These are phyloP conservation scores for Pseudocercospora crystallina DNA, from an alignment of 2,329 filamentous ascomycete genomes.

Conservation along the genomic window DNA sequence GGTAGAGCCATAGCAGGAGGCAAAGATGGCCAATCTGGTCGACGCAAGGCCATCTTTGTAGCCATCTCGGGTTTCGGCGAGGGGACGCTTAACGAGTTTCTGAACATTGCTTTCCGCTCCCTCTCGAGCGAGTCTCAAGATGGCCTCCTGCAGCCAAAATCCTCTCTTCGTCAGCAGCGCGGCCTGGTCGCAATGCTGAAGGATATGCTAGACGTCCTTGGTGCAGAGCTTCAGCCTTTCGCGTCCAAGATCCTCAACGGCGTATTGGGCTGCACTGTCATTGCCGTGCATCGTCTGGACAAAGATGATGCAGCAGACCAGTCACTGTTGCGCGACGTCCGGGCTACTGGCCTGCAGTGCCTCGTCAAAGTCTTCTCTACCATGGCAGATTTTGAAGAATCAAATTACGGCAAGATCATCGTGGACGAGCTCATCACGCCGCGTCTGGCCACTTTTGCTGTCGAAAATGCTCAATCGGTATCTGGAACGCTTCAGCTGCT, in stretches of 20 bases:
- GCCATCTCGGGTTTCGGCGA: slow-evolving; percentile 75
- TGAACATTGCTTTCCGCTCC: slow-evolving; percentile 63
- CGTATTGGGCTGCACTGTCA: slow-evolving; percentile 70
- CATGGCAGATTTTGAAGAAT: slow-evolving; percentile 70
- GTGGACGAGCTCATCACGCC: slow-evolving; percentile 74
- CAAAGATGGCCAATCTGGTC: slow-evolving; percentile 76
- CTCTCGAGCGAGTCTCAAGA: slow-evolving; percentile 42
- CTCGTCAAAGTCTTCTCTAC: slow-evolving; percentile 75
- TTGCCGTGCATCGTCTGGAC: slow-evolving; percentile 36
- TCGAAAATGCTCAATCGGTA: slow-evolving; percentile 84
- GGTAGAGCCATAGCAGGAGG: slow-evolving; percentile 82
- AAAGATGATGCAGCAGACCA: slow-evolving; percentile 33
- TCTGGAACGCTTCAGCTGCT: slow-evolving; percentile 81
- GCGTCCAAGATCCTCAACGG: slow-evolving; percentile 70
- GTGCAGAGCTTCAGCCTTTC: slow-evolving; percentile 68
- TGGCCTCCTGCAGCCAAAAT: not conserved
- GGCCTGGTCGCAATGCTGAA: slow-evolving; percentile 91
- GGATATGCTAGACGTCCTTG: slow-evolving; percentile 80
- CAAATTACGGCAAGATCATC: slow-evolving; percentile 67
- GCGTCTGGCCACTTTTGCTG: slow-evolving; percentile 72
- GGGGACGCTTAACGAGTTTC: slow-evolving; percentile 74
- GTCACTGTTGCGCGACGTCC: slow-evolving; percentile 65
- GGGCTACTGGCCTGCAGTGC: slow-evolving; percentile 77
- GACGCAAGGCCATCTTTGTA: slow-evolving; percentile 70
- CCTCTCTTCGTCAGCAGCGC: slow-evolving; percentile 68